These are phyloP conservation scores for Aspergillus egyptiacus DNA, from an alignment of 495 filamentous ascomycete genomes.

Conservation along the genomic window DNA sequence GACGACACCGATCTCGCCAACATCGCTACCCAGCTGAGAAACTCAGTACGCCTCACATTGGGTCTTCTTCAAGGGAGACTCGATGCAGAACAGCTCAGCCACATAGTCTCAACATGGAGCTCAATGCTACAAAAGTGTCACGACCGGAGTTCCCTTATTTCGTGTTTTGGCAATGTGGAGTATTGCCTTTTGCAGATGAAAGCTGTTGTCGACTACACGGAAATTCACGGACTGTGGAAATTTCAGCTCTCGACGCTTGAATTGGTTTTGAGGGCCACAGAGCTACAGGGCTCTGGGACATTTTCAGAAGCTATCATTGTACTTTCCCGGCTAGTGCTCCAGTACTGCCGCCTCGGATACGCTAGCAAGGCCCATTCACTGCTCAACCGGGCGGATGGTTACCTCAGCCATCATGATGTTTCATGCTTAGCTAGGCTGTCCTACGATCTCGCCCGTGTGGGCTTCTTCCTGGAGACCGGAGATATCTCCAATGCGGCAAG, in stretches of 20 bases:
- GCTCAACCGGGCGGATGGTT: slow-evolving; percentile 52
- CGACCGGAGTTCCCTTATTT: slow-evolving; percentile 46
- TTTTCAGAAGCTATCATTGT: slow-evolving; percentile 50
- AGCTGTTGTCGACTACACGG: slow-evolving; percentile 68
- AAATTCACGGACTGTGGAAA: slow-evolving; percentile 62
- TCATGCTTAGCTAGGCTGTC: slow-evolving; percentile 42
- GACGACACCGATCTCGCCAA: slow-evolving; percentile 49
- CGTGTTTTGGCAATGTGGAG: slow-evolving; percentile 55
- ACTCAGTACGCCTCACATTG: slow-evolving; percentile 46
- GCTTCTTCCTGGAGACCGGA: slow-evolving; percentile 66
- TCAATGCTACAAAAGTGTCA: slow-evolving; percentile 33
- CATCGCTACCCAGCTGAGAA: slow-evolving; percentile 54
- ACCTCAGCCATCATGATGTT: slow-evolving; percentile 33
- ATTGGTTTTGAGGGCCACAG: slow-evolving; percentile 50
- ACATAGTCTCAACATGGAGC: slow-evolving; percentile 34
- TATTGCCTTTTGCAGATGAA: slow-evolving; percentile 58
- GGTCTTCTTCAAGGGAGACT: slow-evolving; percentile 50
- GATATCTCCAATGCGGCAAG: slow-evolving; percentile 50
- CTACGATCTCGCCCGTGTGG: slow-evolving; percentile 65
- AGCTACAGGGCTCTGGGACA: slow-evolving; percentile 44
- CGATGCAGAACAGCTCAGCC: slow-evolving; percentile 41
- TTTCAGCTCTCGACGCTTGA: slow-evolving; percentile 43
- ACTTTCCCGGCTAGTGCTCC: slow-evolving; percentile 56
- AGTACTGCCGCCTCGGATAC: slow-evolving; percentile 73
- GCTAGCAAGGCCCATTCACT: slow-evolving; percentile 64